Conservation (phyloP, 768 basidiomycete genomes). For the Lactarius hengduanensis region DNA sequence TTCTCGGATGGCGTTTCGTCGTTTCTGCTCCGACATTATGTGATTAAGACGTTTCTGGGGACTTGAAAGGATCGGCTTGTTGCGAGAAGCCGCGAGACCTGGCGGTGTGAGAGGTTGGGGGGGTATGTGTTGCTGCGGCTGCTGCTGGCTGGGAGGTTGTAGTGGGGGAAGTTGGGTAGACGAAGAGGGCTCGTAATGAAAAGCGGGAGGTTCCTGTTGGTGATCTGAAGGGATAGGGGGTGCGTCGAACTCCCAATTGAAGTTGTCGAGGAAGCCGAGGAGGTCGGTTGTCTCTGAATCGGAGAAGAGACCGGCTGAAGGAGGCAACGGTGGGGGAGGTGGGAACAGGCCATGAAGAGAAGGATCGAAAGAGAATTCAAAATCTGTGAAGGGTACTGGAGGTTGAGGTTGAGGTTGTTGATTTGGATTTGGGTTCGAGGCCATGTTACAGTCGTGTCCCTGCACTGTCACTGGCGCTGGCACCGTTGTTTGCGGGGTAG, state of each 20-base stretch:
- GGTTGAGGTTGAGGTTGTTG: conserved; percentile 55
- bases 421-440: conserved; percentile 33
- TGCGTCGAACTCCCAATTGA: conserved; percentile 60
- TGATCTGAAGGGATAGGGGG: conserved; percentile 9
- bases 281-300: conserved; percentile 74
- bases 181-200: conserved; percentile 24
- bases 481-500: not conserved
- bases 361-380: conserved; percentile 71
- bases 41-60: conserved; percentile 90
- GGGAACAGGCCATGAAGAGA: conserved; percentile 55
- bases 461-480: not conserved
- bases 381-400: conserved; percentile 62
- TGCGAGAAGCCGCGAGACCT: conserved; percentile 34
- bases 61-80: conserved; percentile 70
- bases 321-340: conserved; percentile 57
- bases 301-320: conserved; percentile 78
- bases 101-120: conserved; percentile 23
- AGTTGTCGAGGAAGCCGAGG: conserved; percentile 80
- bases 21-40: conserved; percentile 93
- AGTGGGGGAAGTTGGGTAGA: conserved; percentile 8
- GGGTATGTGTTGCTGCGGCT: conserved; percentile 14
- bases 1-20: conserved; percentile 86
- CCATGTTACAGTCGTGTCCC: conserved; percentile 8
- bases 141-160: conserved; percentile 9
- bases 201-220: conserved; percentile 14